These are phyloP conservation scores for Byssochlamys sp. DNA, from an alignment of 2,329 filamentous ascomycete genomes.

Conservation along the genomic window DNA sequence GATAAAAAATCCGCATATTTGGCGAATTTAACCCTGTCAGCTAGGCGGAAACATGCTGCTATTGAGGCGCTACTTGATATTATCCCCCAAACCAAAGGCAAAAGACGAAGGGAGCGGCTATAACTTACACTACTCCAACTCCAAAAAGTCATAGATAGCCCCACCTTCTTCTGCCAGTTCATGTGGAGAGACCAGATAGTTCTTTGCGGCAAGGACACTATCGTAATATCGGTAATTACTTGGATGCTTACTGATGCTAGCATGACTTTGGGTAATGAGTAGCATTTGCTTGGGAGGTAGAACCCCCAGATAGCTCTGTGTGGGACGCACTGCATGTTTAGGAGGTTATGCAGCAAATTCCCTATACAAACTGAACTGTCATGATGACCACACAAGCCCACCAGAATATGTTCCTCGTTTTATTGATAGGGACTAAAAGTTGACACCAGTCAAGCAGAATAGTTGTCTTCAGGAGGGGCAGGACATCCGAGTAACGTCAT, in stretches of 20 bases:
- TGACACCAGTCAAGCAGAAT: not conserved
- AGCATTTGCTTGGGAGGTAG: slow-evolving; percentile 22
- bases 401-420: not conserved
- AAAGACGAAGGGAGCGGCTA: not conserved
- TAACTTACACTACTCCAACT: not conserved
- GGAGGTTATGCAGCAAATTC: slow-evolving; percentile 17
- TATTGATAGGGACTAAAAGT: not conserved
- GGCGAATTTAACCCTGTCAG: not conserved
- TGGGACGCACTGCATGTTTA: slow-evolving; percentile 28
- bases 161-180: not conserved
- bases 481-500: not conserved
- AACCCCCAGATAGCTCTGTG: slow-evolving; percentile 27
- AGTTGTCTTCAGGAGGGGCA: not conserved
- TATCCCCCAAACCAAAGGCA: not conserved
- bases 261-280: slow-evolving; percentile 11
- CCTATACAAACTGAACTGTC: not conserved
- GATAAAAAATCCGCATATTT: slow-evolving; percentile 36
- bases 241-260: not conserved
- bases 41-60: not conserved
- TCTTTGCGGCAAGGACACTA: not conserved
- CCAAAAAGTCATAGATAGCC: not conserved
- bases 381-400: not conserved
- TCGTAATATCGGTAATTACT: not conserved
- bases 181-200: not conserved
- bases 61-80: not conserved